These are phyloP conservation scores for Pseudoscleropodium purum DNA, from an alignment of 225 moss, liverwort and hornwort genomes.

Conservation along the genomic window DNA sequence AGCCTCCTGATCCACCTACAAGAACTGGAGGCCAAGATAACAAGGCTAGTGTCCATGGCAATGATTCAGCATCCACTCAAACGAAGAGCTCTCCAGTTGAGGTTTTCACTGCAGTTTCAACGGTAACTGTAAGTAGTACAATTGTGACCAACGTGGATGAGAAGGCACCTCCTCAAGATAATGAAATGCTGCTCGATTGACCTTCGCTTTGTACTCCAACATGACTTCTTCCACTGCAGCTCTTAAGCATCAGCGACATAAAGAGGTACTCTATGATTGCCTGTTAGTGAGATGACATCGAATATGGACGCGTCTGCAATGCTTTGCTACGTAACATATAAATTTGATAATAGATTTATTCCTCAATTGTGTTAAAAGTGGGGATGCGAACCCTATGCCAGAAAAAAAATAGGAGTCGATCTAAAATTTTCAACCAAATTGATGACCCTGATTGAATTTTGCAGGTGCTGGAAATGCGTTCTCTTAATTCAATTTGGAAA, in stretches of 20 bases:
- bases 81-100: slow-evolving; percentile 59
- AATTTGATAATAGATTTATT: too few relatives aligned
- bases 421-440: neutral
- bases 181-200: slow-evolving; percentile 37
- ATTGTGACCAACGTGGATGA: slow-evolving; percentile 20
- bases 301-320: neutral
- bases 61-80: slow-evolving; percentile 39
- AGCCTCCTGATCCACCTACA: slow-evolving; percentile 72
- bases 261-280: neutral
- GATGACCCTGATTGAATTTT: neutral
- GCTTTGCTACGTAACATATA: neutral
- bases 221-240: neutral
- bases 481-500: neutral
- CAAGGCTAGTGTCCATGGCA: slow-evolving; percentile 54
- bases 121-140: slow-evolving; percentile 14
- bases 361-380: neutral
- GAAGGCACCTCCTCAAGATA: slow-evolving; percentile 24
- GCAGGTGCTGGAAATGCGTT: neutral
- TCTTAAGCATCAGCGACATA: neutral
- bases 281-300: neutral
- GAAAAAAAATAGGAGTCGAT: neutral
- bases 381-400: too few relatives aligned
- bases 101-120: slow-evolving; percentile 7
- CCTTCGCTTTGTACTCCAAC: neutral
- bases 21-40: slow-evolving; percentile 26